Evolutionary conservation across 768 basidiomycete genomes (phyloP), one percentile per base, ranked within the genome.

Genomic region (Phanerochaete sordida): DNA sequence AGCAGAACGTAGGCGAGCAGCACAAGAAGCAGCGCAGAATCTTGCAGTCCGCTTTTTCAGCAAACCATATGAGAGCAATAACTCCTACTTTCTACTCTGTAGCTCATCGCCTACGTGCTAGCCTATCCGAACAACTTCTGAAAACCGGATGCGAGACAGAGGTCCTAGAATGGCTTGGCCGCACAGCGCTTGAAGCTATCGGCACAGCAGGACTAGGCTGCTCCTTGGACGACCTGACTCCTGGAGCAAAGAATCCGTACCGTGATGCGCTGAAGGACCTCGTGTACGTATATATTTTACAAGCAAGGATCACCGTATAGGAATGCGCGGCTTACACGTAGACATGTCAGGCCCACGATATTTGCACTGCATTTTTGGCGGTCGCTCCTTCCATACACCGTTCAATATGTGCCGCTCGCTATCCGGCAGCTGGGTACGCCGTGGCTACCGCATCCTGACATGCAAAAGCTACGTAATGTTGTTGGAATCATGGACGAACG

Each of bases 401-500:
- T 9, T 16, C 3, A 26, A 11, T 3, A 16, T 79, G 37, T 67
- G 74, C 12, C 68, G 73, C 26, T 68, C 65, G 44, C 13, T 78
- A n/a, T n/a, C n/a, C n/a, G n/a, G n/a, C n/a, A n/a, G n/a, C n/a
- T n/a, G n/a, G n/a, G n/a, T 0, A 64, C 76, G 1, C 64, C 74
- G 49, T 33, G 66, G 30, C 47, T 73, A n/a, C 79, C 79, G 1
- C 72, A 65, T 58, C 66, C 68, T 44, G 51, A 61, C 9, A 37
- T 76, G 7, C 70, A 72, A 15, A 50, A 66, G 5, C 28, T 79
- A 13, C 65, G 73, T 44, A 70, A 73, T 12, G 68, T 78, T 16
- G 58, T 74, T 0, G 74, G 76, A 37, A 63, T 70, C 3, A 69
- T 82, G 67, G 65, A 77, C n/a, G 59, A 68, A 9, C 72, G n/a